A percentile compares a stretch with the other conserved stretches of the same genome.
These are phyloP conservation scores for Fusarium paranaense DNA, from an alignment of 2,329 filamentous ascomycete genomes.

Conservation along the genomic window DNA sequence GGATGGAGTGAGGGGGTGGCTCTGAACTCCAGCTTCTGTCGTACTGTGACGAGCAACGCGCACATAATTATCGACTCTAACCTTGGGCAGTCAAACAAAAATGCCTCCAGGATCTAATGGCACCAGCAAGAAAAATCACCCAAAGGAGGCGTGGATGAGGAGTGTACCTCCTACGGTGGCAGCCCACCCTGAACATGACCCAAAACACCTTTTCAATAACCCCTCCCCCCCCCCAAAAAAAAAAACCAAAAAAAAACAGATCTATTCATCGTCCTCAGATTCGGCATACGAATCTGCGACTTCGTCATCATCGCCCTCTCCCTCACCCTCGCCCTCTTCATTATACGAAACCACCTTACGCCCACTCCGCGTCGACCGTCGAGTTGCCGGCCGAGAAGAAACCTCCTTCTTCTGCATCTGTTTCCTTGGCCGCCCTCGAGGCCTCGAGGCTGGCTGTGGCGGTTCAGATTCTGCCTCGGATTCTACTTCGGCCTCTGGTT, in stretches of 20 bases:
- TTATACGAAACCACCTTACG: slow-evolving; percentile 28
- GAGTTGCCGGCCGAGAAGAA: slow-evolving; percentile 7
- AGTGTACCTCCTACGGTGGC: background rate
- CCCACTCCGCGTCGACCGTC: slow-evolving; percentile 35
- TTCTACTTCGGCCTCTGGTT: background rate
- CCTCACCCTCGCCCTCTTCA: slow-evolving; percentile 19
- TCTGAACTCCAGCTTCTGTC: background rate
- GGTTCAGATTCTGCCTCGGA: slow-evolving; percentile 15
- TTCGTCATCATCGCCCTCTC: slow-evolving; percentile 21
- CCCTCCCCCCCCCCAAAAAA: too few relatives aligned
- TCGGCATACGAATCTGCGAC: slow-evolving; percentile 18
- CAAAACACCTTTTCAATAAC: background rate
- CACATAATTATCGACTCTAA: background rate
- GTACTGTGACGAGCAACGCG: background rate
- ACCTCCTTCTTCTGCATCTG: background rate
- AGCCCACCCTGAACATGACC: slow-evolving; percentile 1
- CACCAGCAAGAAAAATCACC: background rate
- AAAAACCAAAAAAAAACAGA: background rate
- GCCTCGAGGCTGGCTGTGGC: slow-evolving; percentile 2
- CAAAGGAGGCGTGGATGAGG: background rate
- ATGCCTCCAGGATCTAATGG: background rate
- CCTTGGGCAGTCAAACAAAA: background rate
- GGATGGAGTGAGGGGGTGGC: background rate
- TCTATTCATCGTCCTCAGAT: slow-evolving; percentile 17
- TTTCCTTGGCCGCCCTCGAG: slow-evolving; percentile 15